Base-by-base conservation (phyloP, 495 filamentous ascomycete species). In the Penicillium manginii region DNA sequence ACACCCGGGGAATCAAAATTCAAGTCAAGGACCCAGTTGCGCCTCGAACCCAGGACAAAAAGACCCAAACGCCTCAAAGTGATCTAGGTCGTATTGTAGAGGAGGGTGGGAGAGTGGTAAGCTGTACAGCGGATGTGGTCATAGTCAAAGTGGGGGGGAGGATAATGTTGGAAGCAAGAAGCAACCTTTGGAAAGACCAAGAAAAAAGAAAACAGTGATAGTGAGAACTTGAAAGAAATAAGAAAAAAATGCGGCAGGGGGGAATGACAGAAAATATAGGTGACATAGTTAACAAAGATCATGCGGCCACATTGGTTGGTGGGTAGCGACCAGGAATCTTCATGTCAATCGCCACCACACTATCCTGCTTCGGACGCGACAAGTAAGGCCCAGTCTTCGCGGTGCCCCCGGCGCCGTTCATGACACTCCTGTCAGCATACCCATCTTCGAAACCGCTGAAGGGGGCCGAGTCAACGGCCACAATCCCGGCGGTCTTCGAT, bases 301-400 rank as follows among this genome's bases (percentile, higher is more conserved):
- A 77, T 50, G 68, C 71, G 0, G 67, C 59, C 53, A 75, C 62
- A 58, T 71, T 69, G 50, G 70, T 65, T 14, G 63, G 73, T 11
- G 75, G 75, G 50, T 55, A 78, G 43, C 66, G 70, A 18, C 75
- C 75, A 0, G 75, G 75, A n/a, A 78, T 76, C 47, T 71, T 67
- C 62, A 73, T 57, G 49, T 73, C 74, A 35, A 76, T 64, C 5
- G 71, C 70, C 10, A 63, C 45, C 23, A 67, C 71, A 47, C 64
- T 68, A 61, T 77, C 74, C 32, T 59, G 61, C 35, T 67, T 59
- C 33, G 66, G 52, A 18, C 61, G 69, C 23, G 46, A 60, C 23
- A 64, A 7, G 19, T 62, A 63, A 35, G 60, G 52, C 5, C 48
- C 49, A 3, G 56, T 11, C 17, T 57, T 55, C 17, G 33, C 26